Base-by-base conservation (phyloP, 2,329 filamentous ascomycete species). In the Zalaria sp. region DNA sequence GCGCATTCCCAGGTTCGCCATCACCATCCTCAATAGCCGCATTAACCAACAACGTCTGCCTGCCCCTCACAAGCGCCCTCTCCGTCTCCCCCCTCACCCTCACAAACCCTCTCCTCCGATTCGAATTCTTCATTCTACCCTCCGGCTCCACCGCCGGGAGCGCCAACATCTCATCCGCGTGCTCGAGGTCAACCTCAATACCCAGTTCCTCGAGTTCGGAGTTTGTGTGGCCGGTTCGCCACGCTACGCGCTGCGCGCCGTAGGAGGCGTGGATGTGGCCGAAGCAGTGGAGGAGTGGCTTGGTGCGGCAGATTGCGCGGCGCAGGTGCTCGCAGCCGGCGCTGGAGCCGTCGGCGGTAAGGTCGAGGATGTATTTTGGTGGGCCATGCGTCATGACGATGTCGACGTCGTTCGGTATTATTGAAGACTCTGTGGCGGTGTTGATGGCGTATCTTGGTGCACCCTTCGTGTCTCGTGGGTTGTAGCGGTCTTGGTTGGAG, bases 321-420 rank as follows among this genome's bases (percentile, higher is more conserved):
- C 72, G 59, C 2, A 80, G 58, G 49, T 69, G 64, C 35, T 65
- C 57, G 53, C 76, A 79, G 0, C 77, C 77, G 1, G 71, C 72
- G 18, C 58, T 50, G 25, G 59, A 52, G 2, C 52, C 52, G 1
- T 49, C 47, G 0, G 29, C 46, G 1, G 57, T 59, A n/a, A 47
- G 43, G 48, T 79, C 77, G 2, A 76, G 56, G 3, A 72, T 54
- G 0, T 60, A 61, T 18, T 58, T 51, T 0, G 75, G 73, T 2
- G 76, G 76, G 1, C 75, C 75, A 51, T 80, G 77, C 0, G 75
- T 79, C 52, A 80, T 65, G 46, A 77, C 60, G 5, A 80, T 63
- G 51, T 79, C 74, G 27, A 75, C 31, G n/a, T 38, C 9, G 18
- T 40, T 26, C 25, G 18, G 34, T 18, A 18, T 2, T 18, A 18